Evolutionary conservation across 169 alveolate genomes (phyloP).

Genomic region (Babesia ovis): DNA sequence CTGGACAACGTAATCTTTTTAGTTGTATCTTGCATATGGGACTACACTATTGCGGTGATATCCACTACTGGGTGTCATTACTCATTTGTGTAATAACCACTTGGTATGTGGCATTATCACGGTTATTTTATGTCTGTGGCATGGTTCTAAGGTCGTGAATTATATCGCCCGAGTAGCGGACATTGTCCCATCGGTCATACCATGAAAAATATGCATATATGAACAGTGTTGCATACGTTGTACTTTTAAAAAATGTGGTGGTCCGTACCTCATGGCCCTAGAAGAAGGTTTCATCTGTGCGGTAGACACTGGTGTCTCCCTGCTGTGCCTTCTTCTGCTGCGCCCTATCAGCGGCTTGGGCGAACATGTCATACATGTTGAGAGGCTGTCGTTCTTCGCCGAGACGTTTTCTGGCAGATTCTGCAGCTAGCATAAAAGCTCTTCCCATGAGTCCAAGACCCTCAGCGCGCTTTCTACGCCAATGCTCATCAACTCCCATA

Average conservation of each 20-base stretch:
- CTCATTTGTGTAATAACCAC: too few species aligned
- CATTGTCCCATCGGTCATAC: too few species aligned
- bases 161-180: too few species aligned
- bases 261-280: too few species aligned
- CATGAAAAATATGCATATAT: too few species aligned
- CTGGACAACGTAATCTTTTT: slow-evolving; percentile 6
- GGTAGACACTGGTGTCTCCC: not conserved
- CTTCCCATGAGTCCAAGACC: slow-evolving; percentile 83
- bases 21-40: slow-evolving; percentile 8
- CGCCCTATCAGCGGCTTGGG: slow-evolving; percentile 18
- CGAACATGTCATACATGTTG: slow-evolving; percentile 35
- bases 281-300: slow-evolving; percentile 33
- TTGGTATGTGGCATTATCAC: too few species aligned
- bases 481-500: slow-evolving; percentile 82
- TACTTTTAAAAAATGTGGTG: not conserved
- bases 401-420: slow-evolving; percentile 25
- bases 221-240: not conserved
- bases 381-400: slow-evolving; percentile 7
- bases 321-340: not conserved
- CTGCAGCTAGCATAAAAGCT: slow-evolving; percentile 80
- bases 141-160: too few species aligned
- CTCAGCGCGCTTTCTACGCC: slow-evolving; percentile 85
- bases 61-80: too few species aligned
- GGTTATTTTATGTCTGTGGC: too few species aligned
- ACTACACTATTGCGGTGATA: too few species aligned